phyloP scores from a whole-genome alignment of 106 monocot genomes.

The Posidonia australis region DNA sequence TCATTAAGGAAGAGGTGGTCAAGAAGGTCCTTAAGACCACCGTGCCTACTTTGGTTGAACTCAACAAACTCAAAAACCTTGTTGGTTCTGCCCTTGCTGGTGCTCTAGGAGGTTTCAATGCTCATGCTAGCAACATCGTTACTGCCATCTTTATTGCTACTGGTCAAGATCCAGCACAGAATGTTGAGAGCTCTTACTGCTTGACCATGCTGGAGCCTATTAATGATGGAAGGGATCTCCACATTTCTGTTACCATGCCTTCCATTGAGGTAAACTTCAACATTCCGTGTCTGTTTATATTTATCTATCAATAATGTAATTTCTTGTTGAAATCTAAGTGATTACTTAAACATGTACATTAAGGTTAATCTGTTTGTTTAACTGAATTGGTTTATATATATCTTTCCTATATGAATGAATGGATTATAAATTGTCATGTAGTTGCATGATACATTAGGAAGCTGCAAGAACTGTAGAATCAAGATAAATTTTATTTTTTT shows the following conservation, averaged over 20 bases:
- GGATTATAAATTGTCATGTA: background rate
- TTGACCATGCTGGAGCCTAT: conserved; percentile 34
- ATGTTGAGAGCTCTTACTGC: conserved; percentile 90
- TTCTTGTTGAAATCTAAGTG: no score
- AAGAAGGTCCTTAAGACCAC: conserved; percentile 66
- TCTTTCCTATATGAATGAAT: background rate
- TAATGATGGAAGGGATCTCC: no score
- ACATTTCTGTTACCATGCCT: no score
- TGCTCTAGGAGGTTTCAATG: conserved; percentile 80
- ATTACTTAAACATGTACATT: no score
- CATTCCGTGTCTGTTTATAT: background rate
- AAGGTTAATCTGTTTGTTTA: no score
- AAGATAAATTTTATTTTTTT: no score
- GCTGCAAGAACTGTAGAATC: background rate
- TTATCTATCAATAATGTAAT: background rate
- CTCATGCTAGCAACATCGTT: conserved; percentile 88
- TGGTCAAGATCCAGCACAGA: conserved; percentile 91
- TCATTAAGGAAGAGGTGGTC: conserved; percentile 64
- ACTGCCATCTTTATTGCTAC: conserved; percentile 80
- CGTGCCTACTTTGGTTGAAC: conserved; percentile 52
- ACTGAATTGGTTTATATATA: no score
- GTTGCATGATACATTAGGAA: background rate
- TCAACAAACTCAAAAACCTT: conserved; percentile 77
- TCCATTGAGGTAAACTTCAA: no score
- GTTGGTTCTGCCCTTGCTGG: conserved; percentile 94